These are phyloP conservation scores for Diversispora eburnea DNA, from an alignment of 192 early-diverging fungal species.

Conservation along the genomic window DNA sequence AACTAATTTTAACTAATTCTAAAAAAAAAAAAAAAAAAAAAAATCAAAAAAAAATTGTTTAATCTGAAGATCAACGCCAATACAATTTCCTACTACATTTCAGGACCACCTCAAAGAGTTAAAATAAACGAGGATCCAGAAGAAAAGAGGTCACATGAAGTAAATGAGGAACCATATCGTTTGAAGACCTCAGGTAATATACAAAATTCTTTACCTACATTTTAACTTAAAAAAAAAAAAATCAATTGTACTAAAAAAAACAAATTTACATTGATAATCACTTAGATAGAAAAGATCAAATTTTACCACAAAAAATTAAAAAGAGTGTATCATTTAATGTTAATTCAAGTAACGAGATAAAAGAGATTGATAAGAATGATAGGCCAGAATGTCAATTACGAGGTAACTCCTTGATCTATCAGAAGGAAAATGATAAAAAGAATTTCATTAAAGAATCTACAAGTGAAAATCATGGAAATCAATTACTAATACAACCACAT, in stretches of 20 bases:
- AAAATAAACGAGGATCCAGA: background rate
- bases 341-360: background rate
- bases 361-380: too few relatives aligned
- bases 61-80: background rate
- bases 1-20: background rate
- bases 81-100: background rate
- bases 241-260: background rate
- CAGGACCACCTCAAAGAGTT: conserved; percentile 6
- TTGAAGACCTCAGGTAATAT: background rate
- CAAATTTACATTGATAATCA: background rate
- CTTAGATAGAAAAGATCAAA: conserved; percentile 6
- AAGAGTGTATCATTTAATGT: background rate
- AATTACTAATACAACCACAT: too few relatives aligned
- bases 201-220: too few relatives aligned
- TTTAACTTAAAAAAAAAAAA: background rate
- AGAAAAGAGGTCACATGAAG: background rate
- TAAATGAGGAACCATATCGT: background rate
- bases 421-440: too few relatives aligned
- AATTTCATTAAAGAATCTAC: too few relatives aligned
- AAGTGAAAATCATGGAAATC: too few relatives aligned
- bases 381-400: too few relatives aligned
- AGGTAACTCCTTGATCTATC: too few relatives aligned
- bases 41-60: background rate
- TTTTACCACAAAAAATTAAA: background rate
- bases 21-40: background rate